Evolutionary conservation across 148 eudicot genomes (phyloP).

Genomic region (Chenopodium suecicum): DNA sequence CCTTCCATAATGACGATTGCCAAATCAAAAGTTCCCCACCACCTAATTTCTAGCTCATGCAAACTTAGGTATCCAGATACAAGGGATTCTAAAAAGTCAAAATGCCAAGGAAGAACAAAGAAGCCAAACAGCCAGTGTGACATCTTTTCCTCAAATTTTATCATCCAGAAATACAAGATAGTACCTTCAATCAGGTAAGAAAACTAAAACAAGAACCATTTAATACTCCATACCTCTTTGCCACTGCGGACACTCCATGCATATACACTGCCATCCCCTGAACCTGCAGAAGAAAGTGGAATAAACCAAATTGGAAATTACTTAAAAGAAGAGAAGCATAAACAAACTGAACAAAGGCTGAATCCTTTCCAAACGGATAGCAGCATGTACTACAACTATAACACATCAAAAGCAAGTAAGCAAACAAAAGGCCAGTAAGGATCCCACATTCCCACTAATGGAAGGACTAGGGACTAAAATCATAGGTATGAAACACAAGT

Average conservation of each 20-base stretch:
- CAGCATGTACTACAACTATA: background rate
- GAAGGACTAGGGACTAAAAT: background rate
- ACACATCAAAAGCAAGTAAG: background rate
- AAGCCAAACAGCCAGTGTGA: background rate
- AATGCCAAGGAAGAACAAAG: background rate
- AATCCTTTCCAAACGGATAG: background rate
- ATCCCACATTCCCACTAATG: background rate
- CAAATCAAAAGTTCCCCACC: background rate
- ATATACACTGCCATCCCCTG: conserved; percentile 97
- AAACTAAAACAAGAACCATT: background rate
- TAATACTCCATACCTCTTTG: conserved; percentile 65
- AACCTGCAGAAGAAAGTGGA: conserved; percentile 51
- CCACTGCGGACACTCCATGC: conserved; percentile 97
- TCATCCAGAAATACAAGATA: background rate
- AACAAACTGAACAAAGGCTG: background rate
- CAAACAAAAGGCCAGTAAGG: background rate
- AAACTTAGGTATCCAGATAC: background rate
- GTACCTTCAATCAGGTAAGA: background rate
- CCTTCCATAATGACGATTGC: background rate
- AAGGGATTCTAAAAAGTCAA: background rate
- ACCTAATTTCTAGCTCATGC: background rate
- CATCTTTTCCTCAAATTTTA: background rate
- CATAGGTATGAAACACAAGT: background rate
- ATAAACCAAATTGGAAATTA: background rate
- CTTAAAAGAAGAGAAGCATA: background rate